Conservation (phyloP, 257 asterid genomes). For the Apocynum venetum region DNA sequence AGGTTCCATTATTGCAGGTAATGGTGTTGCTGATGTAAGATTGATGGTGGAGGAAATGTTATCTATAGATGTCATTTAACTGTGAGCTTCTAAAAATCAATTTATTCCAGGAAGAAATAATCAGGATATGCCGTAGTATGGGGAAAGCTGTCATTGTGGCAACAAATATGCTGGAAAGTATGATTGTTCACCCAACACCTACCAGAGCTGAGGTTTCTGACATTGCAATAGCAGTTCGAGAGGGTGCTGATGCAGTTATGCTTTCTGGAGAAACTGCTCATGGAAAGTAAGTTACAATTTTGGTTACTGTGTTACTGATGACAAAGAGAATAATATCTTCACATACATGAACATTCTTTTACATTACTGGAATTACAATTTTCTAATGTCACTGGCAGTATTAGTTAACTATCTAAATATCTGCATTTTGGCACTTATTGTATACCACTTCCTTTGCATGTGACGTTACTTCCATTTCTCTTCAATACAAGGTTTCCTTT, state of each 20-base stretch:
- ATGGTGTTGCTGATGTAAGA: not conserved
- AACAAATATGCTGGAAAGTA: constrained; percentile 98
- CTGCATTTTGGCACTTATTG: not conserved
- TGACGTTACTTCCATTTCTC: not conserved
- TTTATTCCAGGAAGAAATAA: constrained; percentile 78
- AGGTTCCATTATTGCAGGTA: constrained; percentile 97
- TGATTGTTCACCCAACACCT: constrained; percentile 97
- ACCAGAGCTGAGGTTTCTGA: constrained; percentile 99
- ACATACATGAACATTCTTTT: not conserved
- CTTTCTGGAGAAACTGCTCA: constrained; percentile 99
- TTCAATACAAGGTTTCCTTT: constrained; percentile 59
- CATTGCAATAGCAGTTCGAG: constrained; percentile 91
- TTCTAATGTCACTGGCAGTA: not conserved
- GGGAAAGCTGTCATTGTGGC: constrained; percentile 98
- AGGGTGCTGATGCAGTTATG: constrained; percentile 99
- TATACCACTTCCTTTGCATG: not conserved
- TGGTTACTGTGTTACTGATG: not conserved
- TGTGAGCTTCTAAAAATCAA: constrained; percentile 5
- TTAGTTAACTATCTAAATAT: not conserved
- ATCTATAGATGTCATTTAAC: too few species aligned
- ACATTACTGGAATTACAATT: not conserved
- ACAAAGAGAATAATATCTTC: not conserved
- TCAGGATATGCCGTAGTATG: constrained; percentile 92
- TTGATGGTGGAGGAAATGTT: constrained; percentile 5
- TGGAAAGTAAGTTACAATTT: constrained; percentile 65